Percentiles rank a stretch among this genome's conserved stretches.
These are phyloP conservation scores for Cryptosporidium viatorum DNA, from an alignment of 169 alveolate species.

Conservation along the genomic window DNA sequence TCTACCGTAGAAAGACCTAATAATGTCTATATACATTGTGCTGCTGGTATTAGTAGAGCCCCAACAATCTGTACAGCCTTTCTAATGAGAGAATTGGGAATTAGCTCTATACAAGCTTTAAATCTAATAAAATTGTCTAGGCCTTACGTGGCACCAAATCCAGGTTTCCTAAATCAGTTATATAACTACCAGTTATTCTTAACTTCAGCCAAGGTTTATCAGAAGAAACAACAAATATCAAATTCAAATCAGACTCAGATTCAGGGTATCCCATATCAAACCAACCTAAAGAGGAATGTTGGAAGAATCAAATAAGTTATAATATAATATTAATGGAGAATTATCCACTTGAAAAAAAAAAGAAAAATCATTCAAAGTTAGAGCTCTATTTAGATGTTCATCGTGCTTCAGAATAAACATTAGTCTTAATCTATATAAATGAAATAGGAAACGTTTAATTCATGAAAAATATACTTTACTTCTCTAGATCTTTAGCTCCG, in stretches of 20 bases:
- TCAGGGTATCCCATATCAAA: slow-evolving; percentile 35
- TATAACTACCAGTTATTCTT: slow-evolving; percentile 16
- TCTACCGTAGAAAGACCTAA: slow-evolving; percentile 37
- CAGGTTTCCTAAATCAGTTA: slow-evolving; percentile 54
- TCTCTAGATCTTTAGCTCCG: slow-evolving; percentile 45
- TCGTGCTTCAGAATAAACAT: not conserved
- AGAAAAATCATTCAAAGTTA: not conserved
- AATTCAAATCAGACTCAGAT: not conserved
- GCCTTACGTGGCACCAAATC: slow-evolving; percentile 64
- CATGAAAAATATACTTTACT: not conserved
- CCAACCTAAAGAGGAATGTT: slow-evolving; percentile 20
- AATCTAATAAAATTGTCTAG: slow-evolving; percentile 44
- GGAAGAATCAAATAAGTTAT: slow-evolving; percentile 6
- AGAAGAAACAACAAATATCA: not conserved
- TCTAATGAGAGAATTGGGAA: slow-evolving; percentile 55
- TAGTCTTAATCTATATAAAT: not conserved
- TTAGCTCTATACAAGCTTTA: slow-evolving; percentile 47
- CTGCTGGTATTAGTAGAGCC: slow-evolving; percentile 76
- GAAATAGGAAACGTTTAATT: not conserved
- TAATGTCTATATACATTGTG: slow-evolving; percentile 66
- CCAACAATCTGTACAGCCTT: slow-evolving; percentile 73
- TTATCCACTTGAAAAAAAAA: not conserved
- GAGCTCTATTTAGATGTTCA: not conserved
- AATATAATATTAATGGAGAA: not conserved
- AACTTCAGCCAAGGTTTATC: not conserved